Conservation (phyloP, 1,284 basidiomycete species). For the Moesziomyces globuligerus region DNA sequence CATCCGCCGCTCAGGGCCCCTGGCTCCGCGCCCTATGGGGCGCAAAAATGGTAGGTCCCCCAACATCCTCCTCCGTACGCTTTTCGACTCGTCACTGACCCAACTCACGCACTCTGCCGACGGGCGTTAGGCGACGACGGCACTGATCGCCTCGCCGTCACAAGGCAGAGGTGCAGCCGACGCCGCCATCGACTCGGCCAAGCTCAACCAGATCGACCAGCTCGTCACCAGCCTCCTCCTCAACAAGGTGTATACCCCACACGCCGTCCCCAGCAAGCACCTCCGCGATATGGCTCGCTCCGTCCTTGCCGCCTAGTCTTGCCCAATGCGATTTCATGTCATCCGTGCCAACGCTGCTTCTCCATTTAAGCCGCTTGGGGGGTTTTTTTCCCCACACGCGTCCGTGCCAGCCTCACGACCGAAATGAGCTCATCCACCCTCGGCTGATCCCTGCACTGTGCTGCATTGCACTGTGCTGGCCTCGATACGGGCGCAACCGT, state of each 20-base stretch:
- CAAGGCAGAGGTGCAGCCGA: constrained; percentile 5
- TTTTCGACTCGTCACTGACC: no score
- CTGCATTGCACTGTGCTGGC: no score
- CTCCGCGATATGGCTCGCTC: constrained; percentile 17
- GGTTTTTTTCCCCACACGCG: no score
- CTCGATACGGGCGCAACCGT: no score
- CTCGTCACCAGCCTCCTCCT: constrained; percentile 54
- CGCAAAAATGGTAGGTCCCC: constrained; percentile 54
- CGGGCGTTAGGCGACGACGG: constrained; percentile 11
- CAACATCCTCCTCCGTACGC: not conserved
- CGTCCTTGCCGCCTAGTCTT: constrained; percentile 11
- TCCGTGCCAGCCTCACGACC: no score
- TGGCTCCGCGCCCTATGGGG: constrained; percentile 64
- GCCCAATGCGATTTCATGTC: not conserved
- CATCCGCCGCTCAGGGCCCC: constrained; percentile 32
- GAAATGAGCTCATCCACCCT: no score
- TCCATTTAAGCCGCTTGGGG: no score
- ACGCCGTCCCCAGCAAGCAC: constrained; percentile 8
- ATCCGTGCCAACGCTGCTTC: not conserved
- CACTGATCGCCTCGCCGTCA: constrained; percentile 20
- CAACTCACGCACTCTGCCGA: no score
- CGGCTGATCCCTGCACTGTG: no score
- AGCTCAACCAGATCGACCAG: constrained; percentile 51
- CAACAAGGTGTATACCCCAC: constrained; percentile 53
- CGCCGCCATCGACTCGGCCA: constrained; percentile 20